Percentiles rank a stretch among this genome's conserved stretches.
phyloP scores from a whole-genome alignment of 2,329 filamentous ascomycete genomes.

The Cryoendolithus antarcticus region DNA sequence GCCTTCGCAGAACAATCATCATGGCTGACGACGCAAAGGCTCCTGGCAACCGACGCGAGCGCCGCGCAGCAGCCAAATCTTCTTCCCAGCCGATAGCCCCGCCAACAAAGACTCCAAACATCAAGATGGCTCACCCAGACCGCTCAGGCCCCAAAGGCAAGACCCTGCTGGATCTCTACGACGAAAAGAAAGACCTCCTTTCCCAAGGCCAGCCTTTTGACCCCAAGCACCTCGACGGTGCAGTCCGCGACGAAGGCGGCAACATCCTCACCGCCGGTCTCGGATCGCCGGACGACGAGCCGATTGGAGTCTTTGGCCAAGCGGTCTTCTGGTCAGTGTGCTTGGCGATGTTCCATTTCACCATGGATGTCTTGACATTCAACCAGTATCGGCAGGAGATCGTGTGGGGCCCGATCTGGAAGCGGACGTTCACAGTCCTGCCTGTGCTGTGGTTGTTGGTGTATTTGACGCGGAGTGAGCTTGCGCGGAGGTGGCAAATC shows the following conservation, averaged over 20 bases:
- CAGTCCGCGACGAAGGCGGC: constrained; percentile 20
- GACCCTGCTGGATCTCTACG: constrained; percentile 62
- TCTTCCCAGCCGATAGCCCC: constrained; percentile 24
- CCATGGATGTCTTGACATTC: constrained; percentile 66
- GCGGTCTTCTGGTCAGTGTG: constrained; percentile 41
- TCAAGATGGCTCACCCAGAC: constrained; percentile 59
- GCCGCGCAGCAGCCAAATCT: constrained; percentile 27
- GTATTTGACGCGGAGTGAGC: constrained; percentile 30
- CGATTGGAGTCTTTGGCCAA: constrained; percentile 35
- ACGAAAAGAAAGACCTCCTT: constrained; percentile 41
- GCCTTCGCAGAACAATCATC: neutral
- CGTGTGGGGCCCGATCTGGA: constrained; percentile 43
- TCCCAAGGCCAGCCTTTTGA: constrained; percentile 39
- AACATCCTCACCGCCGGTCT: constrained; percentile 25
- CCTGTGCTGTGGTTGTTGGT: constrained; percentile 34
- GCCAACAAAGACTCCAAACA: constrained; percentile 34
- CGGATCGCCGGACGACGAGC: constrained; percentile 23
- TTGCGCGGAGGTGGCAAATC: constrained; percentile 32
- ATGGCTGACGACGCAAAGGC: constrained; percentile 13
- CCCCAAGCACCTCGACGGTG: constrained; percentile 26
- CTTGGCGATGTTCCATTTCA: constrained; percentile 62
- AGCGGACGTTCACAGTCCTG: constrained; percentile 36
- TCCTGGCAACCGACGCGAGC: constrained; percentile 33
- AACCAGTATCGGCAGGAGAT: constrained; percentile 63
- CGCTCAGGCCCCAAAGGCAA: constrained; percentile 49